Conservation (phyloP, 1,284 basidiomycete species). For the Heterobasidion parviporum region DNA sequence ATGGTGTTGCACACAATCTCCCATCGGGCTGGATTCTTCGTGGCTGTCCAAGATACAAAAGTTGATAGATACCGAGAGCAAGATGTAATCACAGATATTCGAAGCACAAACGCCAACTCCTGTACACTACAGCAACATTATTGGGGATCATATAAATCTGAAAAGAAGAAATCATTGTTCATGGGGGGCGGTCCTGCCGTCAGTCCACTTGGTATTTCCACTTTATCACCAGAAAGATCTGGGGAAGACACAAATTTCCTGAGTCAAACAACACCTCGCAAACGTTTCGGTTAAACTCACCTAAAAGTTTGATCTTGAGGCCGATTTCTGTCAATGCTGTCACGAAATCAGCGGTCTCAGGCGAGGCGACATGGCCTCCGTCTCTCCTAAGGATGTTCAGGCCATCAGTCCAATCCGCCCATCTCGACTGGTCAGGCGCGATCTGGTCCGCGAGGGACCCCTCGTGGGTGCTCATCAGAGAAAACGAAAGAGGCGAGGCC, state of each 20-base stretch:
- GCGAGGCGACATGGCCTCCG: slow-evolving; percentile 73
- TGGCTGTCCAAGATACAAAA: too few relatives aligned
- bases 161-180: slow-evolving; percentile 85
- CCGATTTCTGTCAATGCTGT: slow-evolving; percentile 88
- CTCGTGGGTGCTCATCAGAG: slow-evolving; percentile 59
- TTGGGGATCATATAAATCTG: slow-evolving; percentile 41
- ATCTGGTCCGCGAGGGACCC: slow-evolving; percentile 80
- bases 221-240: slow-evolving; percentile 88
- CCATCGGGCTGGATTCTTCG: too few relatives aligned
- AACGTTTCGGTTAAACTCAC: slow-evolving; percentile 36
- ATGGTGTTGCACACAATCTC: too few relatives aligned
- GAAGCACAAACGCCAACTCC: too few relatives aligned
- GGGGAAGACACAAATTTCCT: slow-evolving; percentile 6
- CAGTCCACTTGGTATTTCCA: slow-evolving; percentile 82
- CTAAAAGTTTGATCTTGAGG: slow-evolving; percentile 86
- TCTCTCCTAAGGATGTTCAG: slow-evolving; percentile 81
- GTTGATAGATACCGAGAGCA: too few relatives aligned
- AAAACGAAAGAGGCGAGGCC: slow-evolving; percentile 74
- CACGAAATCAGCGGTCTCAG: slow-evolving; percentile 82
- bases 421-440: slow-evolving; percentile 76
- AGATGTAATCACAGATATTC: too few relatives aligned
- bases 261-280: too few relatives aligned
- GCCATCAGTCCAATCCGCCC: slow-evolving; percentile 96
- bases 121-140: slow-evolving; percentile 3
- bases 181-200: slow-evolving; percentile 64